Percentiles rank a stretch among this genome's conserved stretches.
Conservation (phyloP, 2,329 filamentous ascomycete species). For the Tolypocladium endophyticum region DNA sequence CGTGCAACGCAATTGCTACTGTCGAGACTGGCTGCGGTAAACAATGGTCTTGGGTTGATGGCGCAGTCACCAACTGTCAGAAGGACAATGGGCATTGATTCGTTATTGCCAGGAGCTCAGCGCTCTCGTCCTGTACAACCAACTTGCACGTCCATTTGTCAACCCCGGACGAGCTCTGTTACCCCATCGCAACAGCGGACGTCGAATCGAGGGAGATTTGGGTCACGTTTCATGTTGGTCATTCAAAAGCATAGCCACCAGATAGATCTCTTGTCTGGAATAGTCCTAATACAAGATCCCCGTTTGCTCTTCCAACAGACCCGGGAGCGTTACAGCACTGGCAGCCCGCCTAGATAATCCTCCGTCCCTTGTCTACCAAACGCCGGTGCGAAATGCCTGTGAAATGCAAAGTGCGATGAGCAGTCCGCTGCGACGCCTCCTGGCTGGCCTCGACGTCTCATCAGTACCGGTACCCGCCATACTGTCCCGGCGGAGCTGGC, state of each 20-base stretch:
- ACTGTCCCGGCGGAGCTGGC: constrained; percentile 21
- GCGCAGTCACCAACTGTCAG: neutral
- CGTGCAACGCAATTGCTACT: neutral
- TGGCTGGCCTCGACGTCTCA: neutral
- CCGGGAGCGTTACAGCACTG: neutral
- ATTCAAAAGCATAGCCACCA: neutral
- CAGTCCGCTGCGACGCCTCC: neutral
- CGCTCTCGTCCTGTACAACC: neutral
- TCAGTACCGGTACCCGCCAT: constrained; percentile 24
- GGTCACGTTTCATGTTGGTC: neutral
- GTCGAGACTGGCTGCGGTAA: neutral
- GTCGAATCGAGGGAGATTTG: neutral
- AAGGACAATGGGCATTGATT: neutral
- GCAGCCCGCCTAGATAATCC: neutral
- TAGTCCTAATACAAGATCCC: neutral
- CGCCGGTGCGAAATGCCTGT: constrained; percentile 1
- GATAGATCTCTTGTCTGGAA: no score
- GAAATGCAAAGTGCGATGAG: neutral
- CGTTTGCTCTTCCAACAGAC: neutral
- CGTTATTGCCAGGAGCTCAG: neutral
- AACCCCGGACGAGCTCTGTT: no score
- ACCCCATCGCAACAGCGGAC: neutral
- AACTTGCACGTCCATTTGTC: neutral
- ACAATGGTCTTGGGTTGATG: no score
- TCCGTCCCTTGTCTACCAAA: neutral